Percentiles rank a stretch among this genome's conserved stretches.
phyloP scores from a whole-genome alignment of 2,329 filamentous ascomycete species.

The Tolypocladium endophyticum region DNA sequence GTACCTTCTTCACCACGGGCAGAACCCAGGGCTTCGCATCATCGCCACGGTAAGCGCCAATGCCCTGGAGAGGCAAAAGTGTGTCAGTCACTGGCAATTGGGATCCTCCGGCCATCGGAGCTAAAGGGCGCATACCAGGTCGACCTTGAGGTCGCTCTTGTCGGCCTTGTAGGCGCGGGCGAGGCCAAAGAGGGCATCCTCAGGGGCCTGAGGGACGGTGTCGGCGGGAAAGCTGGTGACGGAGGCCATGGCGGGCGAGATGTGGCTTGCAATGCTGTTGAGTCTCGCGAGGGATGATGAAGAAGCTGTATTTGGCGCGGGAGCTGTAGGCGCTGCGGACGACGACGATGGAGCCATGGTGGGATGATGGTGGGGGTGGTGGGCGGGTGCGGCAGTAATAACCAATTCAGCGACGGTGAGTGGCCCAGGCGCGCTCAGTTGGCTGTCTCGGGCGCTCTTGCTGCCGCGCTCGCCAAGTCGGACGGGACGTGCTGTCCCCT shows the following conservation, averaged over 20 bases:
- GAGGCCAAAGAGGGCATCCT: constrained; percentile 90
- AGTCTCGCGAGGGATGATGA: constrained; percentile 42
- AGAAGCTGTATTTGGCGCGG: constrained; percentile 9
- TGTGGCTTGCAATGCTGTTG: constrained; percentile 57
- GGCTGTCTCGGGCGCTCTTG: not conserved
- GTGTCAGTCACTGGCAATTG: not conserved
- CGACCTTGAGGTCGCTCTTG: constrained; percentile 68
- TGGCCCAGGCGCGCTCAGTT: not conserved
- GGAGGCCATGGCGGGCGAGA: constrained; percentile 45
- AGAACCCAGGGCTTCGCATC: constrained; percentile 96
- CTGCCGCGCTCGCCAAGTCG: not conserved
- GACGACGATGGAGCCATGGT: constrained; percentile 11
- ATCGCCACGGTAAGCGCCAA: constrained; percentile 92
- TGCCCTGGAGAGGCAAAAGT: constrained; percentile 35
- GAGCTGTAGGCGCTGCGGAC: constrained; percentile 5
- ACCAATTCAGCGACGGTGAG: not conserved
- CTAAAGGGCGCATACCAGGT: constrained; percentile 56
- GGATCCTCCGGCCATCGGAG: not conserved
- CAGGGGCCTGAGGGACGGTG: constrained; percentile 77
- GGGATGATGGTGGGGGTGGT: constrained; percentile 2
- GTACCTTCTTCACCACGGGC: constrained; percentile 91
- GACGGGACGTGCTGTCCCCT: not conserved
- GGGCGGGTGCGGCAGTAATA: not conserved
- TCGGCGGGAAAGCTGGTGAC: constrained; percentile 63
- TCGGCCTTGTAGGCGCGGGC: constrained; percentile 83